Percentiles rank a stretch among this genome's conserved stretches.
Evolutionary conservation across 129 eudicot species (phyloP).

Genomic region (Artemisia tridentata): DNA sequence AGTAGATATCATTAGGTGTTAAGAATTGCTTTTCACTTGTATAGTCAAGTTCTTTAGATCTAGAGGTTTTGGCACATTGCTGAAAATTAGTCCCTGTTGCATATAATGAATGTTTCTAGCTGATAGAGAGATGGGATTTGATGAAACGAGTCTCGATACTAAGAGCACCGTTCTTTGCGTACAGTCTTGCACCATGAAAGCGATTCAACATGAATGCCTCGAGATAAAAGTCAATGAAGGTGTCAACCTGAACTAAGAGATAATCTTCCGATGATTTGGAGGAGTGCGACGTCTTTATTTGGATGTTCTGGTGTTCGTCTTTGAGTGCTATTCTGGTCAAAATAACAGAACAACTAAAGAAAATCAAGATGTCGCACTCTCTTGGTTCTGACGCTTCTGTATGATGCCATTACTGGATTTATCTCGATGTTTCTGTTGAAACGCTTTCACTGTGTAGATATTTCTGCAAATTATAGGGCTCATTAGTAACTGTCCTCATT

Average conservation of each 20-base stretch:
- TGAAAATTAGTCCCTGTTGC: constrained; percentile 24
- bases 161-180: constrained; percentile 44
- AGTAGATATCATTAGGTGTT: too few relatives aligned
- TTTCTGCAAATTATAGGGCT: too few relatives aligned
- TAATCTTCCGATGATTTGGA: neutral
- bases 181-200: constrained; percentile 44
- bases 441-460: too few relatives aligned
- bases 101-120: neutral
- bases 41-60: too few relatives aligned
- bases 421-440: neutral
- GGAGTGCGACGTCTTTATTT: neutral
- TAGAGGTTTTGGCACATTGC: constrained; percentile 14
- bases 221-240: constrained; percentile 35
- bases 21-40: too few relatives aligned
- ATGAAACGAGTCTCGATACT: constrained; percentile 38
- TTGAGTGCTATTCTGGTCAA: neutral
- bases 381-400: too few relatives aligned
- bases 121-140: constrained; percentile 35
- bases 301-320: neutral
- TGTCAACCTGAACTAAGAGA: constrained; percentile 24
- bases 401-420: too few relatives aligned
- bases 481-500: too few relatives aligned
- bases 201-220: constrained; percentile 46
- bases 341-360: too few relatives aligned
- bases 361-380: too few relatives aligned